These are phyloP conservation scores for Ceratocystis huliohia DNA, from an alignment of 2,329 filamentous ascomycete species.

Conservation along the genomic window DNA sequence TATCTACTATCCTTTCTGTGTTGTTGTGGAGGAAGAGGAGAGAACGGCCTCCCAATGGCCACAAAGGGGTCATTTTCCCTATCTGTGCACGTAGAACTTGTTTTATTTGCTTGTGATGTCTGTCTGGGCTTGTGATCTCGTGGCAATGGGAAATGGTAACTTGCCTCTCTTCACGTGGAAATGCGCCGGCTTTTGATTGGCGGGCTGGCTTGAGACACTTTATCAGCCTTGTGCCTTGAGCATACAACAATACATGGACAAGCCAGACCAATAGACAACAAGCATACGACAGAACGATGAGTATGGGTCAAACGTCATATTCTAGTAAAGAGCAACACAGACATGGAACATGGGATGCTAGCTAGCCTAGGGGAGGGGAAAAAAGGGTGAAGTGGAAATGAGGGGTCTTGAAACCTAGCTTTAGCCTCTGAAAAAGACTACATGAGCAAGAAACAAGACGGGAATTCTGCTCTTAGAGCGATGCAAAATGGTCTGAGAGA, in stretches of 20 bases:
- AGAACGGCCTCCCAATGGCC: not conserved
- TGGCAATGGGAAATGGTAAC: not conserved
- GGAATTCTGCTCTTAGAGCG: not conserved
- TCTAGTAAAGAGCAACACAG: not conserved
- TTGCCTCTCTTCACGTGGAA: not conserved
- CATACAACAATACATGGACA: not conserved
- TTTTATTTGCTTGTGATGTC: not conserved
- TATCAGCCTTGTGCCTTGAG: not conserved
- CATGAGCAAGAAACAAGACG: not conserved
- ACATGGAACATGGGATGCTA: not conserved
- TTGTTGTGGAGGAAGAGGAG: not conserved
- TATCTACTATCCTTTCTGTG: not conserved
- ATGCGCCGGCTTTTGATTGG: not conserved
- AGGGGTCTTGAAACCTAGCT: constrained; percentile 7
- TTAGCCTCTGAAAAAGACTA: not conserved
- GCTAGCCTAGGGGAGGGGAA: not conserved
- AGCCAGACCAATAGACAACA: not conserved
- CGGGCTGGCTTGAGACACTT: not conserved
- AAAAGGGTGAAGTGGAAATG: not conserved
- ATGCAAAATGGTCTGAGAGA: not conserved
- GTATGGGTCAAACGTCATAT: not conserved
- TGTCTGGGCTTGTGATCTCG: not conserved
- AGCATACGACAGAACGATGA: not conserved
- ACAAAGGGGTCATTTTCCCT: not conserved
- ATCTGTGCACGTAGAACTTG: not conserved